Percentiles rank a stretch among this genome's conserved stretches.
Conservation (phyloP, 1,284 basidiomycete species). For the Entoloma clypeatum region DNA sequence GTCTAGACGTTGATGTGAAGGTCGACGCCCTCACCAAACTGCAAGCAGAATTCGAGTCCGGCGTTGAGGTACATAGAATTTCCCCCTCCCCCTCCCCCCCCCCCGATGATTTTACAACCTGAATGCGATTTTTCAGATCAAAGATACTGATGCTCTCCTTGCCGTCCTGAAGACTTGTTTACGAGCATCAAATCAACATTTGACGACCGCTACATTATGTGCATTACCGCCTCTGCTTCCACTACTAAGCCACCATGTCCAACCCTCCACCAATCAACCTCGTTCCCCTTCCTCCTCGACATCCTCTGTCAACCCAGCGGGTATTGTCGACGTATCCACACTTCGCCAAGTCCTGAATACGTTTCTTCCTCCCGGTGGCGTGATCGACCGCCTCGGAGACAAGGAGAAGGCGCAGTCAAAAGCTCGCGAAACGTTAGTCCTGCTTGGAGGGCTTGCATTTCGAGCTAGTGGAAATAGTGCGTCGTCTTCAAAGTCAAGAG, state of each 20-base stretch:
- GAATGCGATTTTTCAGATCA: slow-evolving; percentile 36
- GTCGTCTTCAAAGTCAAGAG: slow-evolving; percentile 45
- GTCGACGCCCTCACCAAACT: slow-evolving; percentile 75
- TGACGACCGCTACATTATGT: slow-evolving; percentile 69
- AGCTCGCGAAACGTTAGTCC: slow-evolving; percentile 71
- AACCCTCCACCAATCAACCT: slow-evolving; percentile 31
- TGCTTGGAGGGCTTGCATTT: slow-evolving; percentile 70
- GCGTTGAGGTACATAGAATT: slow-evolving; percentile 63
- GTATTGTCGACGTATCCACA: slow-evolving; percentile 48
- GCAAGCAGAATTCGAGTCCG: slow-evolving; percentile 66
- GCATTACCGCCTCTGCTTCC: slow-evolving; percentile 62
- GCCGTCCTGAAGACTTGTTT: slow-evolving; percentile 69
- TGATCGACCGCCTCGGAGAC: slow-evolving; percentile 83
- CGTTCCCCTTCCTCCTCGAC: slow-evolving; percentile 50
- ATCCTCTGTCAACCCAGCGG: slow-evolving; percentile 38
- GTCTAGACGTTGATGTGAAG: slow-evolving; percentile 70
- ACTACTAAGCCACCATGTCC: slow-evolving; percentile 39
- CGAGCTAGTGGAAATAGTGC: slow-evolving; percentile 44
- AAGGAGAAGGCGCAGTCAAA: slow-evolving; percentile 70
- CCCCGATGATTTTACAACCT: too few species aligned
- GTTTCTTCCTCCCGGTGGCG: slow-evolving; percentile 69
- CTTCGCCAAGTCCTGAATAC: slow-evolving; percentile 65
- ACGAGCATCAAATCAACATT: slow-evolving; percentile 76
- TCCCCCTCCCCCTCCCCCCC: too few species aligned
- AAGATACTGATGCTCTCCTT: slow-evolving; percentile 67